phyloP scores from a whole-genome alignment of 1,139 yeast genomes.

The Candida pseudoviswanathii region DNA sequence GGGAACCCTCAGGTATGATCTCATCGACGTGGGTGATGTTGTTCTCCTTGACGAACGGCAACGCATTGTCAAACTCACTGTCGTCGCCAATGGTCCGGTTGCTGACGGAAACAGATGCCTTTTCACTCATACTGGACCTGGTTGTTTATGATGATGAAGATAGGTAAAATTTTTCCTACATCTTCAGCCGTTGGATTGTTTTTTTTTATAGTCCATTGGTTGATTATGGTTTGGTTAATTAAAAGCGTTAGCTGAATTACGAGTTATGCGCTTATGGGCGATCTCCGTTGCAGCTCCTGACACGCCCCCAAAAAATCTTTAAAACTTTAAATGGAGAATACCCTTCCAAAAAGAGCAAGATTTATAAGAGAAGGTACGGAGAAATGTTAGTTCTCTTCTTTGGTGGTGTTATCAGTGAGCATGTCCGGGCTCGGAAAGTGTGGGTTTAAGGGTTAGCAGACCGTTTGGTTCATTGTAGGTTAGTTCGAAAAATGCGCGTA shows the following conservation, averaged over 20 bases:
- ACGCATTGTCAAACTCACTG: conserved; percentile 15
- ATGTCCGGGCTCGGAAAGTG: no score
- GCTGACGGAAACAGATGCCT: neutral
- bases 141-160: neutral
- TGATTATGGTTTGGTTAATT: neutral
- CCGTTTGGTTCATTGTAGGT: no score
- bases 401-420: no score
- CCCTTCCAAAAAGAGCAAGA: neutral
- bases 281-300: neutral
- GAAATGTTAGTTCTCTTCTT: no score
- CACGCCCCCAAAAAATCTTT: neutral
- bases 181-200: neutral
- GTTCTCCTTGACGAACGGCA: conserved; percentile 12
- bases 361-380: no score
- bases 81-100: conserved; percentile 3
- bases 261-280: conserved; percentile 1
- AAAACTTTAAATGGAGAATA: neutral
- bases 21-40: conserved; percentile 1
- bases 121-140: neutral
- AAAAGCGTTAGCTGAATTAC: neutral
- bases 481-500: no score
- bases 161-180: neutral
- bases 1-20: conserved; percentile 7
- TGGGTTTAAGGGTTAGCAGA: no score
- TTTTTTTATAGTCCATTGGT: neutral